A percentile compares a stretch with the other conserved stretches of the same genome.
Conservation (phyloP, 2,329 filamentous ascomycete genomes). For the Teratosphaeria zuluensis region DNA sequence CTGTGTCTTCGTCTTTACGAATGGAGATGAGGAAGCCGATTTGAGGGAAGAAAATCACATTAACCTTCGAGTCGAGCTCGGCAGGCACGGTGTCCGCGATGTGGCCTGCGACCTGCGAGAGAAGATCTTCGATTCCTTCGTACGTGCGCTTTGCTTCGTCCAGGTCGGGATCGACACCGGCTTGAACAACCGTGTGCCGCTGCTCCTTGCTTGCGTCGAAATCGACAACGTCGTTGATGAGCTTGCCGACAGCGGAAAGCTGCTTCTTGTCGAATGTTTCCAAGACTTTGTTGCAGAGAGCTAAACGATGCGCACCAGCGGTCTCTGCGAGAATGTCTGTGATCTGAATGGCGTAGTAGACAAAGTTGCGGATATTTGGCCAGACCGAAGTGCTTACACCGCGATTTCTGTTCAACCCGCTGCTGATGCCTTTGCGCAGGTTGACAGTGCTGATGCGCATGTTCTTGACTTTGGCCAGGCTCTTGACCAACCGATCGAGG, state of each 20-base stretch:
- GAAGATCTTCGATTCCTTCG: slow-evolving; percentile 63
- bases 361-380: slow-evolving; percentile 64
- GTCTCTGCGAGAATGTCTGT: slow-evolving; percentile 53
- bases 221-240: slow-evolving; percentile 67
- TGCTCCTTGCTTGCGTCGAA: slow-evolving; percentile 66
- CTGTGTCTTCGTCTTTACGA: slow-evolving; percentile 49
- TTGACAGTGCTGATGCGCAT: slow-evolving; percentile 59
- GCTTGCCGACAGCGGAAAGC: slow-evolving; percentile 57
- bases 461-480: slow-evolving; percentile 64
- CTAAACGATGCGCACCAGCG: slow-evolving; percentile 42
- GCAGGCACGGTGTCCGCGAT: slow-evolving; percentile 55
- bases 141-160: slow-evolving; percentile 72
- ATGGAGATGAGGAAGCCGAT: slow-evolving; percentile 82
- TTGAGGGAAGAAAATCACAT: slow-evolving; percentile 85
- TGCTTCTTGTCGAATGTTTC: slow-evolving; percentile 48
- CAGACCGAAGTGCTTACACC: slow-evolving; percentile 50
- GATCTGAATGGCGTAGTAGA: slow-evolving; percentile 60
- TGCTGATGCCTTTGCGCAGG: slow-evolving; percentile 67
- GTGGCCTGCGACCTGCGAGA: slow-evolving; percentile 57
- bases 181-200: slow-evolving; percentile 61
- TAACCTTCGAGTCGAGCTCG: slow-evolving; percentile 45
- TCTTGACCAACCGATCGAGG: slow-evolving; percentile 48
- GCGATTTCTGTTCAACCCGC: slow-evolving; percentile 46
- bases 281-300: slow-evolving; percentile 49
- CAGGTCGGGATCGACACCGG: slow-evolving; percentile 62